phyloP scores from a whole-genome alignment of 192 early-diverging fungal genomes.

The Coemansia sp. region DNA sequence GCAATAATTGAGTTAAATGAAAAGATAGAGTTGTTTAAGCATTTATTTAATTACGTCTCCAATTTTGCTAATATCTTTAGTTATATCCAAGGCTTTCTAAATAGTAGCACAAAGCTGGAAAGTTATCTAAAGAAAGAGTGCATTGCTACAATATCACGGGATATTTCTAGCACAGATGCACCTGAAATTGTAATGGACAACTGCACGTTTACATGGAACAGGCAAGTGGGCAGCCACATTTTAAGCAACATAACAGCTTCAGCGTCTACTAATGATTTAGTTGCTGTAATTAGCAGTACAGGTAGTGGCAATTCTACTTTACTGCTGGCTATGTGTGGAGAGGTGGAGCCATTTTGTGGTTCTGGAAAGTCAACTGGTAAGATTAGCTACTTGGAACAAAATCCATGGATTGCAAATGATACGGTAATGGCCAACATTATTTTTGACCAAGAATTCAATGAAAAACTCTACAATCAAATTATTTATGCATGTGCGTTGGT shows the following conservation, averaged over 20 bases:
- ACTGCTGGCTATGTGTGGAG: conserved; percentile 74
- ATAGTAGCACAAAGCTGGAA: conserved; percentile 5
- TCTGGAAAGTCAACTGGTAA: conserved; percentile 58
- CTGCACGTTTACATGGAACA: conserved; percentile 21
- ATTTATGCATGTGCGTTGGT: conserved; percentile 56
- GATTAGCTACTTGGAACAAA: conserved; percentile 76
- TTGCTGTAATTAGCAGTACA: conserved; percentile 73
- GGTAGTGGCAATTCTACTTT: conserved; percentile 82
- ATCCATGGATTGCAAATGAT: conserved; percentile 62
- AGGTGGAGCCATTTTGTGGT: conserved; percentile 58
- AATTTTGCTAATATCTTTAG: neutral
- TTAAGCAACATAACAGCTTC: conserved; percentile 50
- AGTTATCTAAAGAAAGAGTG: conserved; percentile 14
- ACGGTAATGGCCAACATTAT: conserved; percentile 16
- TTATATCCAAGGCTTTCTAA: neutral
- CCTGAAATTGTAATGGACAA: conserved; percentile 9
- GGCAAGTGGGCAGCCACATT: neutral
- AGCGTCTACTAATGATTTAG: conserved; percentile 58
- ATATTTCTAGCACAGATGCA: too few species aligned
- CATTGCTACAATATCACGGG: conserved; percentile 16
- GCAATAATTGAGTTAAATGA: conserved; percentile 19
- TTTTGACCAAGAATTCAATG: conserved; percentile 12
- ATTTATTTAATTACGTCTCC: neutral
- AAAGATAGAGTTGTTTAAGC: conserved; percentile 9
- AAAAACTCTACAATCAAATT: conserved; percentile 48